Conservation (phyloP, 2,329 filamentous ascomycete genomes). For the Microcyclosporella mali region DNA sequence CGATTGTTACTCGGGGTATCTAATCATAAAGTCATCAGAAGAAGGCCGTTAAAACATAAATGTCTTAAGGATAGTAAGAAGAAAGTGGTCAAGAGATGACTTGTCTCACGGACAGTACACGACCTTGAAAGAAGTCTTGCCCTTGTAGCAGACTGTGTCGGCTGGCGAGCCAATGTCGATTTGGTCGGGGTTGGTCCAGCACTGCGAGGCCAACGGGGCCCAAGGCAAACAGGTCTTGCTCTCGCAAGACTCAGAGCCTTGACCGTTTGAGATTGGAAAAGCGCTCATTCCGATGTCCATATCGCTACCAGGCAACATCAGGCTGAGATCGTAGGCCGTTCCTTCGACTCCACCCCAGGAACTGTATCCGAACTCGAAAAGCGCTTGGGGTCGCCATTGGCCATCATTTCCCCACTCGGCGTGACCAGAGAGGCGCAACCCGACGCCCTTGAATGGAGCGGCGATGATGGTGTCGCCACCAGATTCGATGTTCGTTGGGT, state of each 20-base stretch:
- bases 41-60: no score
- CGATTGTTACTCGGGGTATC: no score
- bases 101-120: constrained; percentile 21
- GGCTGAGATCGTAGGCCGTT: constrained; percentile 24
- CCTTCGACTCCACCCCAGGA: constrained; percentile 16
- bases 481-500: constrained; percentile 15
- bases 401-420: constrained; percentile 22
- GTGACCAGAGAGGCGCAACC: constrained; percentile 26
- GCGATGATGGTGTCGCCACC: constrained; percentile 12
- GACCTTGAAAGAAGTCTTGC: constrained; percentile 26
- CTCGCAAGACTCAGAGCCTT: constrained; percentile 18
- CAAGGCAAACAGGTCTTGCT: constrained; percentile 24
- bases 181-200: constrained; percentile 26
- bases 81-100: no score
- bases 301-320: constrained; percentile 26
- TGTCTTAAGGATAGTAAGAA: no score
- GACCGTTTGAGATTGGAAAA: constrained; percentile 18
- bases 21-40: no score
- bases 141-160: constrained; percentile 29
- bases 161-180: constrained; percentile 20
- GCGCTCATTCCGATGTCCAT: constrained; percentile 21
- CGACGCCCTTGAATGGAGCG: constrained; percentile 21
- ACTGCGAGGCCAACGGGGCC: constrained; percentile 18
- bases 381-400: constrained; percentile 24
- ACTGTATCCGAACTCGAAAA: constrained; percentile 29